Conservation (phyloP, 176 grass and related monocot species). For the Aegilops sharonensis region DNA sequence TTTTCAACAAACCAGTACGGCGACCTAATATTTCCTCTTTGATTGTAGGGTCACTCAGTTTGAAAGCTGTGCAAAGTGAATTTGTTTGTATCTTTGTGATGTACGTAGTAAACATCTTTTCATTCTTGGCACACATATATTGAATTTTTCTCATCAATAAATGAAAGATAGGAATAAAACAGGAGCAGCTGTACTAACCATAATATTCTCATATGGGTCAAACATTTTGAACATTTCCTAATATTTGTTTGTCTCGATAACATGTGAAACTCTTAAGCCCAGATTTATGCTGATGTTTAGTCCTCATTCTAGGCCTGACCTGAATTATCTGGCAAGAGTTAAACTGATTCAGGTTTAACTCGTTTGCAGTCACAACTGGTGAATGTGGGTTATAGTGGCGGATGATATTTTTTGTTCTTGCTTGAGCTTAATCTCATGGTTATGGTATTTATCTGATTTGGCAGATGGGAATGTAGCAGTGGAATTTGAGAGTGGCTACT, state of each 20-base stretch:
- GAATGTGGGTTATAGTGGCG: neutral
- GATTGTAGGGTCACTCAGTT: neutral
- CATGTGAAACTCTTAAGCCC: neutral
- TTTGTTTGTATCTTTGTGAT: neutral
- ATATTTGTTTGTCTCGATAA: neutral
- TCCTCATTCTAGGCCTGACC: neutral
- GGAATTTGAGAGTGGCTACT: conserved; percentile 86
- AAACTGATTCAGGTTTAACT: neutral
- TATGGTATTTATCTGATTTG: conserved; percentile 5
- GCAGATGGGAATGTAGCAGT: conserved; percentile 68
- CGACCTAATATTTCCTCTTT: neutral
- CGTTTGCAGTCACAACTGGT: neutral
- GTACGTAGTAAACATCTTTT: neutral
- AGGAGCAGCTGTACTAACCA: neutral
- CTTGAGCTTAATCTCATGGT: conserved; percentile 35
- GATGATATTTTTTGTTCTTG: neutral
- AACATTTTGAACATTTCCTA: neutral
- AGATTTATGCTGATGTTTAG: neutral
- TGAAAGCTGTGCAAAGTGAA: neutral
- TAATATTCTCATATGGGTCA: neutral
- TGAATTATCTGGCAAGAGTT: neutral
- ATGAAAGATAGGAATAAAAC: neutral
- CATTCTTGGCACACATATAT: neutral
- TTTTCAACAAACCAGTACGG: neutral
- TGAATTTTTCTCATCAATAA: neutral